phyloP scores from a whole-genome alignment of 495 filamentous ascomycete genomes.

The Chaetomidium leptoderma region DNA sequence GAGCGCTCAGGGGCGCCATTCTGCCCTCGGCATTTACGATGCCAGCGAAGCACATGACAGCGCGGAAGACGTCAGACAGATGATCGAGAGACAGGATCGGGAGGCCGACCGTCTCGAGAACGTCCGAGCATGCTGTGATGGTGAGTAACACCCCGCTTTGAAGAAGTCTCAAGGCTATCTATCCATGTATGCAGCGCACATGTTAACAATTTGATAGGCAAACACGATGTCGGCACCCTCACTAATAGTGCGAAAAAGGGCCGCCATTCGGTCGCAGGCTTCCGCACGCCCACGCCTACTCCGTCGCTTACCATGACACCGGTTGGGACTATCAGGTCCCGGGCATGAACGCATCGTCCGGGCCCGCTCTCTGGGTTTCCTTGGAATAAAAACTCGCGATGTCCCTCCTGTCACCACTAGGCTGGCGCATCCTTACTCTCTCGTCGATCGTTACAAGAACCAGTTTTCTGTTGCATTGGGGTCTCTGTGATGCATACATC shows the following conservation, averaged over 20 bases:
- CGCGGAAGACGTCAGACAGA: conserved; percentile 70
- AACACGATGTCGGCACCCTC: conserved; percentile 65
- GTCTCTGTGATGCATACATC: conserved; percentile 27
- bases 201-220: conserved; percentile 51
- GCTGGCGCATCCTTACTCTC: conserved; percentile 23
- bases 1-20: conserved; percentile 32
- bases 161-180: not conserved
- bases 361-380: conserved; percentile 17
- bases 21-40: conserved; percentile 58
- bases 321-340: conserved; percentile 29
- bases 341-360: conserved; percentile 24
- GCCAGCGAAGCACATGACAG: conserved; percentile 68
- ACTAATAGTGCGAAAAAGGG: conserved; percentile 40
- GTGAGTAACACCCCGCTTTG: conserved; percentile 54
- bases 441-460: conserved; percentile 35
- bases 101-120: conserved; percentile 81
- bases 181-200: not conserved
- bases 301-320: conserved; percentile 37
- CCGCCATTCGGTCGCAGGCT: conserved; percentile 28
- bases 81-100: conserved; percentile 69
- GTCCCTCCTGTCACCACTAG: conserved; percentile 9
- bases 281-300: conserved; percentile 32
- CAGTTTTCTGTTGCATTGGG: conserved; percentile 28
- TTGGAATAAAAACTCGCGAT: conserved; percentile 19
- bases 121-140: conserved; percentile 95